Evolutionary conservation across 208 protist genomes (phyloP).

Genomic region (Phytomonas francai): DNA sequence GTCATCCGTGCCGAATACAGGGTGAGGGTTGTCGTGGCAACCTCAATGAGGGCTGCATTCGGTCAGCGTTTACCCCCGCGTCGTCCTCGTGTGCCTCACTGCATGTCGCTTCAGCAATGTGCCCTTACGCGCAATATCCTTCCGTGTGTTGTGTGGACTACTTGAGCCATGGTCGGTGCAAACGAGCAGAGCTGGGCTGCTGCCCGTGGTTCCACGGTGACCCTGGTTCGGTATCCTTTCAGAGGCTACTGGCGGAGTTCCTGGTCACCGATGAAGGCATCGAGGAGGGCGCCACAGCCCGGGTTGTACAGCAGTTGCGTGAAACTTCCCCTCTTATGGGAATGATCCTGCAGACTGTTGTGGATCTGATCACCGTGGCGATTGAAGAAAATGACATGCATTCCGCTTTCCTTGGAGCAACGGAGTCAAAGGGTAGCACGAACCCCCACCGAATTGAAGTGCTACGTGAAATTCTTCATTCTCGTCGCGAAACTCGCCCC

Average conservation of each 20-base stretch:
- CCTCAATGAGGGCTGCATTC: background rate
- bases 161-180: constrained; percentile 30
- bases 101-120: background rate
- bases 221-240: constrained; percentile 9
- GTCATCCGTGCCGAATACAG: background rate
- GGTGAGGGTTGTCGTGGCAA: background rate
- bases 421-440: too few relatives aligned
- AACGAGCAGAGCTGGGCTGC: constrained; percentile 18
- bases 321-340: background rate
- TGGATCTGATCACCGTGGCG: background rate
- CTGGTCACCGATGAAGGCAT: constrained; percentile 11
- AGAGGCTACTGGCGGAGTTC: constrained; percentile 15
- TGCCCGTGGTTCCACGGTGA: constrained; percentile 50
- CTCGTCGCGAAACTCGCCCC: background rate
- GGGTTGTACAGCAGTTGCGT: background rate
- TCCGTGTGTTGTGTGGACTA: constrained; percentile 27
- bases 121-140: constrained; percentile 27
- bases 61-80: background rate
- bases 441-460: background rate
- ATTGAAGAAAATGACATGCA: background rate
- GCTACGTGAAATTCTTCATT: background rate
- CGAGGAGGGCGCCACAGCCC: background rate
- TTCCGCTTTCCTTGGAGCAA: too few relatives aligned
- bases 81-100: background rate
- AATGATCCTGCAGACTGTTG: background rate